phyloP scores from a whole-genome alignment of 1,284 basidiomycete genomes.

The Cryptococcus maquisensis region DNA sequence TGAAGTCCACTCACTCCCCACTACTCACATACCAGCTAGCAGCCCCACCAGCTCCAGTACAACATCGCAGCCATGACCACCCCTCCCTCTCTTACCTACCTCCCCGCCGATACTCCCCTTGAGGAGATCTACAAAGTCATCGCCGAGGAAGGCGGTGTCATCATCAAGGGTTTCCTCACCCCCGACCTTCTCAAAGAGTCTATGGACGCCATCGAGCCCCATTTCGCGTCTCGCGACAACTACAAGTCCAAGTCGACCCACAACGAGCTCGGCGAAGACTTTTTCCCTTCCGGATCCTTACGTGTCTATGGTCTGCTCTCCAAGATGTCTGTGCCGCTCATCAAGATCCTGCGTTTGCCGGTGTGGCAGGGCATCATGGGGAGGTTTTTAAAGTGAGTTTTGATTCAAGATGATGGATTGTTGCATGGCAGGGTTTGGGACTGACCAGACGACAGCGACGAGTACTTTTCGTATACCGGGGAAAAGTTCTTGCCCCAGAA shows the following conservation, averaged over 20 bases:
- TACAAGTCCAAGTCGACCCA: constrained; percentile 13
- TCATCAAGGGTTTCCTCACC: constrained; percentile 17
- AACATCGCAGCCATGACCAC: no score
- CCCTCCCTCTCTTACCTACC: constrained; percentile 13
- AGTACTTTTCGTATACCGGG: constrained; percentile 6
- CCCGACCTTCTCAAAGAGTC: constrained; percentile 15
- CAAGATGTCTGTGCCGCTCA: constrained; percentile 13
- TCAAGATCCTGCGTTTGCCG: constrained; percentile 9
- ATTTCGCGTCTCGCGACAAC: constrained; percentile 6
- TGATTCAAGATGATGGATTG: no score
- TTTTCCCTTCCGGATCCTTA: constrained; percentile 17
- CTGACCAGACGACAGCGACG: constrained; percentile 2
- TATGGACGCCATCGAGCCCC: constrained; percentile 19
- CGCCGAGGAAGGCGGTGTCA: constrained; percentile 20
- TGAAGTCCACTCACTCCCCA: no score
- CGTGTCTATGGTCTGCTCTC: constrained; percentile 17
- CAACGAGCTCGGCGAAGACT: constrained; percentile 20
- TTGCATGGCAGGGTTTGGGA: no score
- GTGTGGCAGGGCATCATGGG: constrained; percentile 23
- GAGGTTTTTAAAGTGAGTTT: constrained; percentile 17
- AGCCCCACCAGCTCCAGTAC: no score
- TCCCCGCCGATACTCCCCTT: constrained; percentile 18
- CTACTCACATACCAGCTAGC: no score
- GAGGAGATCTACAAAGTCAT: constrained; percentile 25
- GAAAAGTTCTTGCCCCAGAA: constrained; percentile 9